Evolutionary conservation across 2,329 filamentous ascomycete genomes (phyloP).

Genomic region (Chaetomiaceae sp.): DNA sequence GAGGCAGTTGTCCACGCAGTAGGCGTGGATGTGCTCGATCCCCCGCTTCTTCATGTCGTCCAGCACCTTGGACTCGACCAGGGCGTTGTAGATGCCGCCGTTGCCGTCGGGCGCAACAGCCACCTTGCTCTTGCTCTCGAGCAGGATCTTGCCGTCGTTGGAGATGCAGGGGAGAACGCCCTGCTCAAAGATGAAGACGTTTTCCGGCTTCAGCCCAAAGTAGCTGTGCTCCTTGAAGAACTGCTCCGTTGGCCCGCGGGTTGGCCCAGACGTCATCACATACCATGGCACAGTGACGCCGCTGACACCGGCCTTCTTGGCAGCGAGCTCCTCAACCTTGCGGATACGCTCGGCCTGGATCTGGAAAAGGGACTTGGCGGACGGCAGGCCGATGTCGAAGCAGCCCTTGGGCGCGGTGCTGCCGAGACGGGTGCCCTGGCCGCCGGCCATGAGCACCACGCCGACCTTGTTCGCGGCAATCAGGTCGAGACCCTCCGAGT

Average conservation of each 20-base stretch:
- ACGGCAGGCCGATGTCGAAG: slow-evolving; percentile 92
- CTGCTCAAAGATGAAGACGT: slow-evolving; percentile 93
- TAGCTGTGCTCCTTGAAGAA: slow-evolving; percentile 89
- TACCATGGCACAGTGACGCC: slow-evolving; percentile 85
- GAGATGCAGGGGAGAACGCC: slow-evolving; percentile 95
- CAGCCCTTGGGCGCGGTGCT: slow-evolving; percentile 96
- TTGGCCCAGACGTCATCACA: slow-evolving; percentile 98
- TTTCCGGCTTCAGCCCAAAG: slow-evolving; percentile 81
- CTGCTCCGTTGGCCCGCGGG: slow-evolving; percentile 81
- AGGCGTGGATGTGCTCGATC: slow-evolving; percentile 91
- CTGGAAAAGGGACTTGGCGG: slow-evolving; percentile 92
- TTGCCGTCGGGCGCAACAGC: slow-evolving; percentile 97
- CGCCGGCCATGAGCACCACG: slow-evolving; percentile 95
- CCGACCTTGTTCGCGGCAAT: slow-evolving; percentile 70
- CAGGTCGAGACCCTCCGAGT: slow-evolving; percentile 74
- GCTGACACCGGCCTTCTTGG: slow-evolving; percentile 56
- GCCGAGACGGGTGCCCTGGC: slow-evolving; percentile 89
- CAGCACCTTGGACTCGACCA: slow-evolving; percentile 74
- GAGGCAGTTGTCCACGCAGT: slow-evolving; percentile 99
- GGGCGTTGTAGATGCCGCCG: slow-evolving; percentile 90
- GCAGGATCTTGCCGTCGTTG: slow-evolving; percentile 93
- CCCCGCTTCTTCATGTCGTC: slow-evolving; percentile 85
- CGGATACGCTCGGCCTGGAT: slow-evolving; percentile 92
- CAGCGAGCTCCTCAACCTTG: slow-evolving; percentile 77
- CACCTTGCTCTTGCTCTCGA: slow-evolving; percentile 85